These are phyloP conservation scores for Halenospora varia DNA, from an alignment of 495 filamentous ascomycete genomes.

Conservation along the genomic window DNA sequence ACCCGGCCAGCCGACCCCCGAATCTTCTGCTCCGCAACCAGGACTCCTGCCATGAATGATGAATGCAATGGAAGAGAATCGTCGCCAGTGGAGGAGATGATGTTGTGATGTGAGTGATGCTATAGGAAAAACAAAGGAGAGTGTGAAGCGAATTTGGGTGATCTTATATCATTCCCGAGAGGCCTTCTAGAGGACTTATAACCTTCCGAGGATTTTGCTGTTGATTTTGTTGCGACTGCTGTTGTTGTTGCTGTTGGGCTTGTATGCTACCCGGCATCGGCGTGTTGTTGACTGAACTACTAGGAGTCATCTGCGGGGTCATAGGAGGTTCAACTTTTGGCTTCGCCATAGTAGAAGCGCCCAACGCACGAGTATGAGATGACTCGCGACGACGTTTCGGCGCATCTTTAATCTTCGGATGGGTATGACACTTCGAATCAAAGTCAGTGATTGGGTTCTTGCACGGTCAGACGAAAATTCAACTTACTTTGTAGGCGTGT, in stretches of 20 bases:
- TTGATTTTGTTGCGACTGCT: not conserved
- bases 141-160: too few species aligned
- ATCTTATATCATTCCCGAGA: slow-evolving; percentile 21
- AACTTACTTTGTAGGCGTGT: slow-evolving; percentile 74
- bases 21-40: not conserved
- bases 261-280: slow-evolving; percentile 7
- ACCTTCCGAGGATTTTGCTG: slow-evolving; percentile 3
- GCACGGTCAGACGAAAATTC: slow-evolving; percentile 2
- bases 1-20: not conserved
- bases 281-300: slow-evolving; percentile 17
- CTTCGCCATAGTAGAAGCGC: slow-evolving; percentile 19
- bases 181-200: slow-evolving; percentile 16
- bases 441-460: too few species aligned
- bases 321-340: slow-evolving; percentile 24
- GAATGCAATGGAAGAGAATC: not conserved
- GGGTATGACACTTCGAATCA: slow-evolving; percentile 65
- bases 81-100: not conserved
- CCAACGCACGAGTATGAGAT: slow-evolving; percentile 35
- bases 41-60: not conserved
- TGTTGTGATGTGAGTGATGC: too few species aligned
- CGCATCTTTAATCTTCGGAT: slow-evolving; percentile 68
- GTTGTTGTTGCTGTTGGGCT: slow-evolving; percentile 1
- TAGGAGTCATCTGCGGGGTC: slow-evolving; percentile 25
- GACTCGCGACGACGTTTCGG: slow-evolving; percentile 68
- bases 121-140: too few species aligned